phyloP scores from a whole-genome alignment of 306 rosid genomes.

The Cucumis sativus region DNA sequence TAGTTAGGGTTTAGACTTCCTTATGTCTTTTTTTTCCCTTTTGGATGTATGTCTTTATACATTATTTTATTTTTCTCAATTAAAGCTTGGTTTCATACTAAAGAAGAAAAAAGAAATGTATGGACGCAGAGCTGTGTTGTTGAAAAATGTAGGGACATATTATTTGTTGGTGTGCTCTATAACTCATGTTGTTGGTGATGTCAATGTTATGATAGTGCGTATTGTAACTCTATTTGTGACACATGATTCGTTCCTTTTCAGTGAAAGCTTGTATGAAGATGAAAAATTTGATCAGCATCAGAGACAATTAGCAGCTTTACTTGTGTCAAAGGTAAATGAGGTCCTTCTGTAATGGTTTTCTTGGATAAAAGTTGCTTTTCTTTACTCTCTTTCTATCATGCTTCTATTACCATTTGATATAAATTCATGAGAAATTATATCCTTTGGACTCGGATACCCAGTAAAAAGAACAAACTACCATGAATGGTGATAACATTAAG shows the following conservation, averaged over 20 bases:
- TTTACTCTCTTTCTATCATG: not conserved
- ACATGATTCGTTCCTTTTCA: slow-evolving; percentile 11
- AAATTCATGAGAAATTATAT: not conserved
- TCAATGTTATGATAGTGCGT: not conserved
- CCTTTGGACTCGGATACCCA: not conserved
- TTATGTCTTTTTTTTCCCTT: not conserved
- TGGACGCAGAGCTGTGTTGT: not conserved
- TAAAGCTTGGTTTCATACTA: not conserved
- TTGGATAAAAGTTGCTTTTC: not conserved
- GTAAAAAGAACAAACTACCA: not conserved
- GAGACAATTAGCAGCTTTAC: slow-evolving; percentile 86
- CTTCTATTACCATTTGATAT: not conserved
- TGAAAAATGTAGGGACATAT: not conserved
- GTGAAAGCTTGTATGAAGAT: slow-evolving; percentile 93
- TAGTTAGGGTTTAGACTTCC: not conserved
- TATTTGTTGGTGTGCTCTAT: not conserved
- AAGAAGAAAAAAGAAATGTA: not conserved
- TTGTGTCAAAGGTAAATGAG: slow-evolving; percentile 68
- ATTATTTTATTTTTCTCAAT: not conserved
- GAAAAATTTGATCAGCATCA: slow-evolving; percentile 87
- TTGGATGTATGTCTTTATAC: not conserved
- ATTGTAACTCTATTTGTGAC: not conserved
- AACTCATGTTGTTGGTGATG: not conserved
- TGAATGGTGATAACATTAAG: not conserved
- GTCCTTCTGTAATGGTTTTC: not conserved